Base-by-base conservation (phyloP, 2,329 filamentous ascomycete species). In the Ascochyta koolunga region DNA sequence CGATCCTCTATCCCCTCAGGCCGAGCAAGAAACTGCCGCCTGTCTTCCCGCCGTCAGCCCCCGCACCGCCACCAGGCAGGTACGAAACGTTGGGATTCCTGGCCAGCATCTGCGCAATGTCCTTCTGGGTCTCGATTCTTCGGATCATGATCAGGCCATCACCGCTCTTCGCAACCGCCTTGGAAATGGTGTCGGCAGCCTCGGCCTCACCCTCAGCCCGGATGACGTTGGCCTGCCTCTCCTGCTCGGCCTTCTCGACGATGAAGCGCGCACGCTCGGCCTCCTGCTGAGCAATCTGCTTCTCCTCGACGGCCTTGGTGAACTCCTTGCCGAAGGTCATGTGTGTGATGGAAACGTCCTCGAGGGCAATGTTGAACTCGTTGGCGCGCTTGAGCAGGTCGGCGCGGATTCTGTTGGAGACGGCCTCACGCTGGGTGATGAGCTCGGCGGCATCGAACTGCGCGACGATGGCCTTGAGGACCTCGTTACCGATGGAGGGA, bases 291-390 rank as follows among this genome's bases (percentile, higher is more conserved):
- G 95, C 95, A 77, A 99, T 99, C 83, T 99, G 95, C 87, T 99
- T 99, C 86, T 99, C 95, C 82, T 99, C 95, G 70, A 99, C 95
- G 62, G 95, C 95, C 78, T 91, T 90, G 58, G 95, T 99, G 83
- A 99, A 99, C 79, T 99, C 95, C 78, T 93, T 93, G 67, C 95
- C 95, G 76, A 99, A 99, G 47, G 95, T 99, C 95, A 99, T 99
- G 84, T 99, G 95, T 58, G 95, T 99, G 78, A 99, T 99, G 73
- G 91, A 96, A 56, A 99, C 95, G 73, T 99, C 95, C 80, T 99
- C 95, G 48, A 99, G 90, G 24, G 92, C 91, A 73, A 99, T 99
- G 83, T 99, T 96, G 87, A 99, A 99, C 78, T 99, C 95, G 71
- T 88, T 82, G 41, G 95, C 95, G 70, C 95, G 93, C 81, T 89